A percentile compares a stretch with the other conserved stretches of the same genome.
Conservation (phyloP, 768 basidiomycete species). For the Daedaleopsis sinensis region DNA sequence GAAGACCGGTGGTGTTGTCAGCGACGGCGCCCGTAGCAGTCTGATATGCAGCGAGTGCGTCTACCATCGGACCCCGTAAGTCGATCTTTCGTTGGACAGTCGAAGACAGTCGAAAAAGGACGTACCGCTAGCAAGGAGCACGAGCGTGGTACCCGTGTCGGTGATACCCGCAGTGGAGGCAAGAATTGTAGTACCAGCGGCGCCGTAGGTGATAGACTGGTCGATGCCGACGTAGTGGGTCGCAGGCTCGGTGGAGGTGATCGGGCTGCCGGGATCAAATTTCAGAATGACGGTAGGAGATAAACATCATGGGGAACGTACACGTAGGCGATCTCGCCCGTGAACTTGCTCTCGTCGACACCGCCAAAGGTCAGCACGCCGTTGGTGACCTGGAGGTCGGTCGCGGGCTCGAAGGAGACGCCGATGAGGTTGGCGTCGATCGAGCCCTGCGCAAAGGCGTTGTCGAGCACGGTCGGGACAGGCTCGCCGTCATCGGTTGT, state of each 20-base stretch:
- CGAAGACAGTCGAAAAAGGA: no score
- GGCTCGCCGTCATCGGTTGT: neutral
- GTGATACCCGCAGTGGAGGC: constrained; percentile 35
- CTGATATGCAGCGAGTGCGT: constrained; percentile 30
- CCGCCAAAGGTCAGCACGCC: constrained; percentile 44
- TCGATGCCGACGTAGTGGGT: constrained; percentile 38
- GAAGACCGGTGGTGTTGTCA: constrained; percentile 28
- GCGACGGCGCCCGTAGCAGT: constrained; percentile 27
- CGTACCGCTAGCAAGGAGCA: constrained; percentile 35
- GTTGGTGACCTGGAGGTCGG: constrained; percentile 28
- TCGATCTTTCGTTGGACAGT: no score
- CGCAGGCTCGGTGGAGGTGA: constrained; percentile 38
- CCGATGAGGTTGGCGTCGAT: constrained; percentile 32
- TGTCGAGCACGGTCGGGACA: constrained; percentile 44
- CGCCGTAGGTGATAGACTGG: constrained; percentile 36
- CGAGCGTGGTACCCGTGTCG: constrained; percentile 42
- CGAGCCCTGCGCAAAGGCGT: constrained; percentile 32
- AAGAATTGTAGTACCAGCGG: constrained; percentile 29
- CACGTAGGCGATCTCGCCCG: constrained; percentile 33
- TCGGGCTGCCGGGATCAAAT: constrained; percentile 23
- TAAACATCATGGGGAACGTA: constrained; percentile 11
- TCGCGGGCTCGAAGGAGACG: constrained; percentile 39
- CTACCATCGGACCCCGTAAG: constrained; percentile 1
- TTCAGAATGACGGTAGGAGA: no score
- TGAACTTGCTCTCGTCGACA: constrained; percentile 35